These are phyloP conservation scores for Asterochloris sp. DNA, from an alignment of 139 green algal species.

Conservation along the genomic window DNA sequence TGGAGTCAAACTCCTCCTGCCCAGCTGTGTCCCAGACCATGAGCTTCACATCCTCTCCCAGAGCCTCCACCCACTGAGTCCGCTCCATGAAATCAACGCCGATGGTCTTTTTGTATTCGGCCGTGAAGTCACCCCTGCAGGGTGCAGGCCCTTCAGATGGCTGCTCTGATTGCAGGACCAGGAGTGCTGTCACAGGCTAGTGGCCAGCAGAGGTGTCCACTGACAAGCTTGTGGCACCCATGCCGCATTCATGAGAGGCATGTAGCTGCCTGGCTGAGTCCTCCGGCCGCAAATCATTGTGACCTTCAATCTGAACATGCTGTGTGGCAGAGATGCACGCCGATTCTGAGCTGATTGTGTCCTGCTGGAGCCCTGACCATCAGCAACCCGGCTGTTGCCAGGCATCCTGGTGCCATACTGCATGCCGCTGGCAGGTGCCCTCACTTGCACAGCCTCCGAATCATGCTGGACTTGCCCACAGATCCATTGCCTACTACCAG, in stretches of 20 bases:
- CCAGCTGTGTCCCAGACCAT: slow-evolving; percentile 82
- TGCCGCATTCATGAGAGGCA: too few species aligned
- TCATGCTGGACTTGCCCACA: slow-evolving; percentile 77
- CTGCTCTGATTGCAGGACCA: too few species aligned
- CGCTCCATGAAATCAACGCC: slow-evolving; percentile 83
- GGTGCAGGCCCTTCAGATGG: not conserved
- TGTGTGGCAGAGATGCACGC: too few species aligned
- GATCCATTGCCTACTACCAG: slow-evolving; percentile 71
- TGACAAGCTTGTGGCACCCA: too few species aligned
- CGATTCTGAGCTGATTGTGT: too few species aligned
- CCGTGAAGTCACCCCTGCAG: slow-evolving; percentile 55
- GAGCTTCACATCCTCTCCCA: slow-evolving; percentile 68
- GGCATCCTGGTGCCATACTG: not conserved
- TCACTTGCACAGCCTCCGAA: slow-evolving; percentile 60
- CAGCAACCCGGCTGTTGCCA: too few species aligned
- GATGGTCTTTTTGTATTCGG: slow-evolving; percentile 82
- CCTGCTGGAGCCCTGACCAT: too few species aligned
- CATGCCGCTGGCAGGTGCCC: not conserved
- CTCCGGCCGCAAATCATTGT: too few species aligned
- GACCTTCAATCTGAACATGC: too few species aligned
- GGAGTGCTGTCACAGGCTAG: too few species aligned
- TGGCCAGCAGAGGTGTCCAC: too few species aligned
- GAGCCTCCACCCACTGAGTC: slow-evolving; percentile 48
- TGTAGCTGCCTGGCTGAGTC: too few species aligned
- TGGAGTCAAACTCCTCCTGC: slow-evolving; percentile 77